phyloP scores from a whole-genome alignment of 306 rosid species.

The Acmispon strigosus region DNA sequence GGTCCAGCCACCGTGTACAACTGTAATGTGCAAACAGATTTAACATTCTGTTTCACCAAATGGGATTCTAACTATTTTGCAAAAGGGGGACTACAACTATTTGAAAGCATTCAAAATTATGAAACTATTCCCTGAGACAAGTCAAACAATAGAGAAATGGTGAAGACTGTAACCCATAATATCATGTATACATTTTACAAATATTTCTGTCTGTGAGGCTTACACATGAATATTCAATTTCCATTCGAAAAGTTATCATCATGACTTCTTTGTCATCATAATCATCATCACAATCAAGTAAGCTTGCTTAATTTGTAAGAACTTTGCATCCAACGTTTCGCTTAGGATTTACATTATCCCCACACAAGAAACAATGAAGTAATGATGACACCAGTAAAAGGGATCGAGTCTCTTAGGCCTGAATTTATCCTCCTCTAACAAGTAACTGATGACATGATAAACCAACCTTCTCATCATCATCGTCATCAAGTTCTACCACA shows the following conservation, averaged over 20 bases:
- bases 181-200: no score
- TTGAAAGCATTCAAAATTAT: no score
- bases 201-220: no score
- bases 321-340: not conserved
- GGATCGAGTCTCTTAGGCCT: not conserved
- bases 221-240: not conserved
- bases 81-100: not conserved
- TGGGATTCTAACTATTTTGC: not conserved
- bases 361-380: not conserved
- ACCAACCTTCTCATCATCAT: not conserved
- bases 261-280: not conserved
- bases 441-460: not conserved
- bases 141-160: no score
- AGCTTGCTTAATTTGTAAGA: not conserved
- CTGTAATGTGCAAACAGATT: conserved; percentile 28
- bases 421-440: not conserved
- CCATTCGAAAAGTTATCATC: not conserved
- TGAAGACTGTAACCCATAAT: no score
- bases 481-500: not conserved
- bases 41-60: not conserved
- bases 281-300: not conserved
- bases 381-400: not conserved
- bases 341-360: not conserved
- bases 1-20: conserved; percentile 58
- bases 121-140: no score